Base-by-base conservation (phyloP, 2,329 filamentous ascomycete genomes). In the Aaosphaeria pasadenensis region DNA sequence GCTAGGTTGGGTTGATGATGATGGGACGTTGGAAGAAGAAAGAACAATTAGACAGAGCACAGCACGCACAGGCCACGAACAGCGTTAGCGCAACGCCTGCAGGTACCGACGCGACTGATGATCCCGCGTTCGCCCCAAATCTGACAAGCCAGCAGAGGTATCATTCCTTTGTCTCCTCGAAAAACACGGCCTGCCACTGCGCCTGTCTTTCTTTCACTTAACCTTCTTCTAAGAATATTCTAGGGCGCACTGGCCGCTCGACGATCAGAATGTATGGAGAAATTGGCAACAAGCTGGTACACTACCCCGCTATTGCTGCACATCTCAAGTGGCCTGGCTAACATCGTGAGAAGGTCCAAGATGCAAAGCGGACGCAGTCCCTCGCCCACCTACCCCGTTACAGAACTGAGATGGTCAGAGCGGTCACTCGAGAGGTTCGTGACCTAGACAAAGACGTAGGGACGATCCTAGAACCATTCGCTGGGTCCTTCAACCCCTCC, bases 311-410 rank as follows among this genome's bases (percentile, higher is more conserved):
- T 24, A 24, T 24, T 24, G 17, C 17, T 24, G 17, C 17, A 24
- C 17, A 35, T 36, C 51, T 56, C 40, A 56, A 35, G 11, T 6
- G 7, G 33, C 32, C 39, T 24, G 17, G 17, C 17, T 24, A 24
- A 24, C 17, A 24, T 24, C 17, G 17, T 24, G 17, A 2, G 17
- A 55, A 96, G 89, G 91, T 95, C 60, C 88, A 92, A 77, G 89
- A 97, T 77, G 94, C 94, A 69, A 97, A 97, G 79, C 85, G 94
- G 67, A 95, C 89, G 13, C 90, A 94, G 71, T 87, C 89, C 56
- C 83, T 99, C 47, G 76, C 85, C 31, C 85, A 95, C 67, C 82
- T 99, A 3, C 94, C 94, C 1, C 86, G 91, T 4, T 97, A 97
- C 69, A 91, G 95, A 71, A 87, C 91, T 30, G 94, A 97, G 66